Conservation (phyloP, 1,284 basidiomycete species). For the Heterobasidion annosum region DNA sequence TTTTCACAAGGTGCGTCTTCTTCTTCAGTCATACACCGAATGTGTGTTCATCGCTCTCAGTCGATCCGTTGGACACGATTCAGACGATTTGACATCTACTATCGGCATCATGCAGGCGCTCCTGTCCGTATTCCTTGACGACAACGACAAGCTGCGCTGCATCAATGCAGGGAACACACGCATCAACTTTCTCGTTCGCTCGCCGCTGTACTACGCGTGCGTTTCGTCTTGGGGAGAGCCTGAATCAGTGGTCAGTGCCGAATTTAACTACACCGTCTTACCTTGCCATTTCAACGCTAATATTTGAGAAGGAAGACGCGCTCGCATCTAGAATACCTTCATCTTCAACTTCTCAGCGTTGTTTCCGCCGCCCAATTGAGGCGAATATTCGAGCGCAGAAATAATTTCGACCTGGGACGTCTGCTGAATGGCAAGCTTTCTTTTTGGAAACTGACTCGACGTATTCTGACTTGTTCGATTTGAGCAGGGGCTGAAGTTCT, state of each 20-base stretch:
- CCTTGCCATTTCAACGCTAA: conserved; percentile 15
- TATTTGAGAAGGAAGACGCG: conserved; percentile 70
- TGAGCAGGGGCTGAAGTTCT: conserved; percentile 81
- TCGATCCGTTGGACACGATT: conserved; percentile 39
- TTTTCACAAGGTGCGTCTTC: conserved; percentile 65
- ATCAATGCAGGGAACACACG: conserved; percentile 69
- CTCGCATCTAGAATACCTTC: conserved; percentile 89
- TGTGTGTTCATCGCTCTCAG: conserved; percentile 21
- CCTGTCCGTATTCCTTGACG: conserved; percentile 84
- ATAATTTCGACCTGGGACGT: conserved; percentile 87
- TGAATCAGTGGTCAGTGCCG: conserved; percentile 74
- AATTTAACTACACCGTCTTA: neutral
- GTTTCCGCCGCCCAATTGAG: conserved; percentile 81
- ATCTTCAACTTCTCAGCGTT: conserved; percentile 87
- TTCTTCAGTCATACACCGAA: conserved; percentile 4
- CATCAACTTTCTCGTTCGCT: conserved; percentile 79
- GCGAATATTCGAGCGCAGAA: conserved; percentile 79
- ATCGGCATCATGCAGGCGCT: conserved; percentile 94
- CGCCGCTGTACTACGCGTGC: conserved; percentile 88
- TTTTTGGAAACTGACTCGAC: neutral
- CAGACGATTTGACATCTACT: conserved; percentile 65
- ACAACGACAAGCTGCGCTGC: conserved; percentile 74
- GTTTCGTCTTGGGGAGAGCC: conserved; percentile 91
- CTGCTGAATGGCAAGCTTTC: conserved; percentile 63
- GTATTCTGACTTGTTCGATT: neutral